Evolutionary conservation across 495 filamentous ascomycete genomes (phyloP), one percentile per base, ranked within the genome.

Genomic region (Annulohypoxylon nitens): DNA sequence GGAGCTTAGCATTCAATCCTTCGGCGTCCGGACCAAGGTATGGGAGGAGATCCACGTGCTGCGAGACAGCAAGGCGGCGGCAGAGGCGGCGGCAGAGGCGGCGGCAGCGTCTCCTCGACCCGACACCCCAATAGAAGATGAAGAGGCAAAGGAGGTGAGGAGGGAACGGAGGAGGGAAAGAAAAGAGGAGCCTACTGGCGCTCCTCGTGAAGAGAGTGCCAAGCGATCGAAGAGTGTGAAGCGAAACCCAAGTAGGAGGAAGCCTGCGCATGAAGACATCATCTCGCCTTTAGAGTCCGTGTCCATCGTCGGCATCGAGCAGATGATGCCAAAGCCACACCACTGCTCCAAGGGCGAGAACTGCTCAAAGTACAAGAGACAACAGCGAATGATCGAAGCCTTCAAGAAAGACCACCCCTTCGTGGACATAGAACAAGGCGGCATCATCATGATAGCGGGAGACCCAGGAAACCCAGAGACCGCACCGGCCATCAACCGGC

Each of bases 281-380:
- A 88, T 95, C 75, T 87, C 86, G 0, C 93, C 93, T 0, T 84
- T 87, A 10, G 94, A 97, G 69, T 94, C 93, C 5, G 92, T 95
- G 2, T 97, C 94, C 0, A 97, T 97, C 64, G 93, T 97, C 36
- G 94, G 87, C 0, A 97, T 97, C 68, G 94, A 97, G 81, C 93
- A 97, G 77, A 75, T 95, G 14, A 83, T 97, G 18, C 94, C 94
- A 2, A 94, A 92, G 79, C 87, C 88, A 0, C 96, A 99, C 80
- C 88, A 85, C 41, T 99, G 96, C 81, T 90, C 89, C 41, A 98
- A 97, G 79, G 96, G 95, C 41, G 94, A 97, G 71, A 90, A 91
- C 58, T 99, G 96, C 79, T 84, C 87, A 18, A 97, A 95, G 80
- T 95, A 84, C 83, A 88, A 86, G 78, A 91, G 88, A 75, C 89